Conservation (phyloP, 2,329 filamentous ascomycete genomes). For the Aphanocladium album region DNA sequence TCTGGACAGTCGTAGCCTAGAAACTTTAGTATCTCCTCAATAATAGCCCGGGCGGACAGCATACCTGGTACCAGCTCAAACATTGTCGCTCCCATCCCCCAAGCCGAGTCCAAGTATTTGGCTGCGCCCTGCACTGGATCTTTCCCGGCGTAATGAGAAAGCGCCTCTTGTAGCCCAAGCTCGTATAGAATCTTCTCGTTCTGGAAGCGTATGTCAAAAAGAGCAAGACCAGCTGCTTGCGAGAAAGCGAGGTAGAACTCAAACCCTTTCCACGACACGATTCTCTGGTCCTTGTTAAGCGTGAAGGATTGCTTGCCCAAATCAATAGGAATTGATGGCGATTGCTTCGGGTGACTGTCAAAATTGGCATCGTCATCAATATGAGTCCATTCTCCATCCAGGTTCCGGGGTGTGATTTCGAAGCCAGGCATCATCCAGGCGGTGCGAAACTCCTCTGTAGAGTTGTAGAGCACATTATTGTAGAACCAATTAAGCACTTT, state of each 20-base stretch:
- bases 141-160: slow-evolving; percentile 46
- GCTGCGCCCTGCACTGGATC: slow-evolving; percentile 43
- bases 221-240: slow-evolving; percentile 16
- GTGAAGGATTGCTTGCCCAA: slow-evolving; percentile 8
- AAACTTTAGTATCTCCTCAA: neutral
- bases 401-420: slow-evolving; percentile 32
- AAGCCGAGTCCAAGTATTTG: slow-evolving; percentile 42
- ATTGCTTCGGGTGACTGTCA: neutral
- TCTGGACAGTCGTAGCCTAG: slow-evolving; percentile 48
- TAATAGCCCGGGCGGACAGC: neutral
- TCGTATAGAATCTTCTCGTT: slow-evolving; percentile 53
- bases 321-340: neutral
- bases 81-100: slow-evolving; percentile 42
- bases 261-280: slow-evolving; percentile 16
- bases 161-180: slow-evolving; percentile 49
- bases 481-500: slow-evolving; percentile 40
- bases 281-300: slow-evolving; percentile 16
- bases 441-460: slow-evolving; percentile 40
- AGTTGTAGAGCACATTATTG: slow-evolving; percentile 47
- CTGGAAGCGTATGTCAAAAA: slow-evolving; percentile 50
- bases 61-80: slow-evolving; percentile 34
- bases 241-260: slow-evolving; percentile 5
- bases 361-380: neutral
- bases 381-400: slow-evolving; percentile 2
- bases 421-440: slow-evolving; percentile 38